These are phyloP conservation scores for Lentinula novae-zelandiae DNA, from an alignment of 1,284 basidiomycete species.

Conservation along the genomic window DNA sequence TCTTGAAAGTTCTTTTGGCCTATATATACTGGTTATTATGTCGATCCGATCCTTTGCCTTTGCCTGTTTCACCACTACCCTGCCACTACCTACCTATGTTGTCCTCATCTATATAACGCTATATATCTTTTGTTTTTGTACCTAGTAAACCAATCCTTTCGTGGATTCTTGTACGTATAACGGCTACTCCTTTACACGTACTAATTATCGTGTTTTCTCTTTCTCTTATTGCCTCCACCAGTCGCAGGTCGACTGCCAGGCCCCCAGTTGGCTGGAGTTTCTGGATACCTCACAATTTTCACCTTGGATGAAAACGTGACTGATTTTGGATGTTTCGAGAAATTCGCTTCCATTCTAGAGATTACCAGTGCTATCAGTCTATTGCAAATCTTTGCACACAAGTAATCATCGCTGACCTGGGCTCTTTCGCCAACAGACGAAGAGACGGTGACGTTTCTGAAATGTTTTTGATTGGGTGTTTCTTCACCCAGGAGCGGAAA, in stretches of 20 bases:
- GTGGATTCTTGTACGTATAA: constrained; percentile 6
- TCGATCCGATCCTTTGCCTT: constrained; percentile 1
- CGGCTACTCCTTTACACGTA: not conserved
- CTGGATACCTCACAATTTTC: constrained; percentile 87
- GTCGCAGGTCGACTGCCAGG: constrained; percentile 64
- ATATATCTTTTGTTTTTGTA: constrained; percentile 6
- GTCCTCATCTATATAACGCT: constrained; percentile 5
- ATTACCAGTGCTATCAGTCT: constrained; percentile 6
- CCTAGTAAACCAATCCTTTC: constrained; percentile 2
- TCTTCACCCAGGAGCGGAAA: constrained; percentile 79
- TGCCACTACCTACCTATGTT: constrained; percentile 6
- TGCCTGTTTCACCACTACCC: not conserved
- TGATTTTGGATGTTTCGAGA: constrained; percentile 67
- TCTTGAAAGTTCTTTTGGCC: constrained; percentile 1
- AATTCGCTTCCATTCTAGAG: constrained; percentile 64
- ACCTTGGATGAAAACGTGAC: constrained; percentile 57
- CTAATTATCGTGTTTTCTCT: constrained; percentile 20
- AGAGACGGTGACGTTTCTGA: constrained; percentile 68
- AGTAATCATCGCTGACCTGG: constrained; percentile 45
- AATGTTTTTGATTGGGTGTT: constrained; percentile 81
- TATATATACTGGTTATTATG: constrained; percentile 2
- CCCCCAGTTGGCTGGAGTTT: constrained; percentile 94
- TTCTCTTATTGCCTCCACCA: constrained; percentile 47
- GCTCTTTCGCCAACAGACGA: constrained; percentile 60
- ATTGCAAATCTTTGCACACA: not conserved